Percentiles rank a stretch among this genome's conserved stretches.
Conservation (phyloP, 164 flowering plant species). For the Platanus orientalis region DNA sequence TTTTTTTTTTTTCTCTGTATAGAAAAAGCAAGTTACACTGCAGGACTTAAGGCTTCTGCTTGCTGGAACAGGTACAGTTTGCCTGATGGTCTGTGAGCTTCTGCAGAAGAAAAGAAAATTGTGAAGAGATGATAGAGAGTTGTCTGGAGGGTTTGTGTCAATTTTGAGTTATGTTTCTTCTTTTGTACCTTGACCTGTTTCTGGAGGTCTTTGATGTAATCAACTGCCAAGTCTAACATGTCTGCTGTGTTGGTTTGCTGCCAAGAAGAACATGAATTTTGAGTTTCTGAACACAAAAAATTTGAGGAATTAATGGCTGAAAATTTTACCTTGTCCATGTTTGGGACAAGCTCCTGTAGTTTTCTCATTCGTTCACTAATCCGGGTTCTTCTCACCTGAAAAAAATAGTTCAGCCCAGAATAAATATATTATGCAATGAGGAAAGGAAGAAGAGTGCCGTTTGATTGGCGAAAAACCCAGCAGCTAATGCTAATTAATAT, state of each 20-base stretch:
- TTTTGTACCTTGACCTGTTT: slow-evolving; percentile 63
- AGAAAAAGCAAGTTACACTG: slow-evolving; percentile 11
- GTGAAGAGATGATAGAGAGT: not conserved
- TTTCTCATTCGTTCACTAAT: slow-evolving; percentile 91
- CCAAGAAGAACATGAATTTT: slow-evolving; percentile 5
- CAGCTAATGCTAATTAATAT: too few species aligned
- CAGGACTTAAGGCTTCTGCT: slow-evolving; percentile 26
- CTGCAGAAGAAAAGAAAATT: too few species aligned
- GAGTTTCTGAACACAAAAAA: not conserved
- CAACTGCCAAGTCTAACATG: slow-evolving; percentile 96
- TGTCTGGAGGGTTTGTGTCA: not conserved
- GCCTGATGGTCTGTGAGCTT: slow-evolving; percentile 34
- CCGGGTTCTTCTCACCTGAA: slow-evolving; percentile 84
- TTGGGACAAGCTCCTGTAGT: slow-evolving; percentile 93
- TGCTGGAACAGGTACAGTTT: slow-evolving; percentile 58
- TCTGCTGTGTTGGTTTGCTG: slow-evolving; percentile 99
- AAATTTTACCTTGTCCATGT: slow-evolving; percentile 88
- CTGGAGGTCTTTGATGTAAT: too few species aligned
- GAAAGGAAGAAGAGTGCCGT: not conserved
- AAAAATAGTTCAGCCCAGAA: slow-evolving; percentile 2
- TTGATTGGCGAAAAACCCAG: too few species aligned
- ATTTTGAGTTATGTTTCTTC: not conserved
- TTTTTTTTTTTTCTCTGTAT: slow-evolving; percentile 20
- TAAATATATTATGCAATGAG: not conserved
- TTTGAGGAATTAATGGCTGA: not conserved